These are phyloP conservation scores for Pseudomassariella vexata DNA, from an alignment of 2,329 filamentous ascomycete species.

Conservation along the genomic window DNA sequence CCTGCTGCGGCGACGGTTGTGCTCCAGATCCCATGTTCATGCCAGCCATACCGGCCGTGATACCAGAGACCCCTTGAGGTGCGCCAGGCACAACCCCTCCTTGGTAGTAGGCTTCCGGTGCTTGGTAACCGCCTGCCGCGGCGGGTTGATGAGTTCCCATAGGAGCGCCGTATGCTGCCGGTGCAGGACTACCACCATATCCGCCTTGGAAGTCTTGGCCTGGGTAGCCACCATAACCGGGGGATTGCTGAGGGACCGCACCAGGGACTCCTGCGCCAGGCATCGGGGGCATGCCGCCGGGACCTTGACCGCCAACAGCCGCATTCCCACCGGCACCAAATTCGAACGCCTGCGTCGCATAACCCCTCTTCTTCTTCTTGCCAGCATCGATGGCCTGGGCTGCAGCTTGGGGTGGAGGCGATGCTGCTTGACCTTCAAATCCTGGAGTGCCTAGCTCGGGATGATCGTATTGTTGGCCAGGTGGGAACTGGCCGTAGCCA, in stretches of 20 bases:
- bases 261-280: constrained; percentile 34
- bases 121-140: constrained; percentile 57
- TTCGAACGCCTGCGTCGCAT: constrained; percentile 91
- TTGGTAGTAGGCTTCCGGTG: constrained; percentile 62
- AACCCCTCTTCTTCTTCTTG: constrained; percentile 88
- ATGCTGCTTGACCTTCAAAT: constrained; percentile 15
- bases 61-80: constrained; percentile 55
- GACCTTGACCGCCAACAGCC: constrained; percentile 36
- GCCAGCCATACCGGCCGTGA: constrained; percentile 80
- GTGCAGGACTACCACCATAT: constrained; percentile 35
- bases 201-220: constrained; percentile 33
- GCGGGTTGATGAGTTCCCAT: constrained; percentile 34
- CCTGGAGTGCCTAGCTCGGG: too few species aligned
- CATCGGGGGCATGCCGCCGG: constrained; percentile 26
- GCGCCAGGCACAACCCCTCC: constrained; percentile 37
- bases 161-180: constrained; percentile 34
- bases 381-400: constrained; percentile 35
- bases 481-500: constrained; percentile 46
- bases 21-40: constrained; percentile 72
- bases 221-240: constrained; percentile 54
- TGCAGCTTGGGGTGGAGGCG: constrained; percentile 25
- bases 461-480: constrained; percentile 23
- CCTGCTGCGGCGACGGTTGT: constrained; percentile 44
- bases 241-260: constrained; percentile 32
- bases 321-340: constrained; percentile 86